Conservation (phyloP, 176 grass and related monocot species). For the Rhynchospora tenuis region DNA sequence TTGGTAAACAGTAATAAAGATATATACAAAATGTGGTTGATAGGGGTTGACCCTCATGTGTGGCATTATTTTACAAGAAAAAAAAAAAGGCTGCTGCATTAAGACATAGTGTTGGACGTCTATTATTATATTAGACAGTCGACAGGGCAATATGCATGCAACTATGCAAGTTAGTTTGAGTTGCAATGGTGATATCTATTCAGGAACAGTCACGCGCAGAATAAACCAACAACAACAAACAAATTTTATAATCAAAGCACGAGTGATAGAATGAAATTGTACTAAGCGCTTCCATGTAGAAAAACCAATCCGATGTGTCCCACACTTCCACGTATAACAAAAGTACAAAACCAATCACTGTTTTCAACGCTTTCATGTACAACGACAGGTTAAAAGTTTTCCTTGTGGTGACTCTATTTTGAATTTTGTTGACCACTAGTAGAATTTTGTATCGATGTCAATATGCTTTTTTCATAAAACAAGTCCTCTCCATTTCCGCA, state of each 20-base stretch:
- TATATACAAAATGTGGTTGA: too few species aligned
- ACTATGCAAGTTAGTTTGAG: not conserved
- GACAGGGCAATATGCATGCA: not conserved
- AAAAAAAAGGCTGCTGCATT: not conserved
- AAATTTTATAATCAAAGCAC: not conserved
- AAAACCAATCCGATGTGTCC: not conserved
- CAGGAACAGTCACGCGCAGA: not conserved
- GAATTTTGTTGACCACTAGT: slow-evolving; percentile 4
- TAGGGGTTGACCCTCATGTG: too few species aligned
- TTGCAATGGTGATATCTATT: not conserved
- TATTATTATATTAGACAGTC: not conserved
- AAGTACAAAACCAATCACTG: not conserved
- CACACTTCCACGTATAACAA: not conserved
- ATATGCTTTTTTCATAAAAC: not conserved
- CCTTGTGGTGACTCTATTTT: not conserved
- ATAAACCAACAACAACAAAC: not conserved
- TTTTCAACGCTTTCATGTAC: not conserved
- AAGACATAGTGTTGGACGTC: not conserved
- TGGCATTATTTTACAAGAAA: too few species aligned
- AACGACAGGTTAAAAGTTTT: not conserved
- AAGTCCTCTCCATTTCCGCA: not conserved
- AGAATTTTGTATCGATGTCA: not conserved
- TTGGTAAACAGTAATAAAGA: too few species aligned
- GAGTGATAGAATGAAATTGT: too few species aligned
- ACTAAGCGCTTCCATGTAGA: not conserved